A percentile compares a stretch with the other conserved stretches of the same genome.
phyloP scores from a whole-genome alignment of 2,329 filamentous ascomycete genomes.

The Penicillium concentricum region DNA sequence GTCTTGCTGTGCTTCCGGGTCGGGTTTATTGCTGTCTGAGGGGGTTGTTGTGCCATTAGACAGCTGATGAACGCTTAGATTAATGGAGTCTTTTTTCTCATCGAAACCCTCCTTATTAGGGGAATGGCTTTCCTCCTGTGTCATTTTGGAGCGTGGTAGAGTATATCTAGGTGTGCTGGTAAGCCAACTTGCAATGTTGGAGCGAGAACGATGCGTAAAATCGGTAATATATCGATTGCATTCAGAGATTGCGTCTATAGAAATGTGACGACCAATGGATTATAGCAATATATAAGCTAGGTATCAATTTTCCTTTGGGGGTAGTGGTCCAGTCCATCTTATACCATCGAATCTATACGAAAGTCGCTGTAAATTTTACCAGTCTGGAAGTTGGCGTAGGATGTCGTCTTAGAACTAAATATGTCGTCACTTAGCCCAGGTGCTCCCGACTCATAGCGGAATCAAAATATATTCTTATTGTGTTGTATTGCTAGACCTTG shows the following conservation, averaged over 20 bases:
- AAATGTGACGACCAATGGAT: too few relatives aligned
- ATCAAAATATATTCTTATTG: too few relatives aligned
- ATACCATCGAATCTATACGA: too few relatives aligned
- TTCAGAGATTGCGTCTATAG: too few relatives aligned
- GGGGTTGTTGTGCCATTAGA: not conserved
- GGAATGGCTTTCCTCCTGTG: not conserved
- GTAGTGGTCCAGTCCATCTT: too few relatives aligned
- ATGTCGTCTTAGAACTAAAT: not conserved
- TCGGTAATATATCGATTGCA: too few relatives aligned
- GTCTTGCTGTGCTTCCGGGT: not conserved
- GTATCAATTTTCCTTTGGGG: too few relatives aligned
- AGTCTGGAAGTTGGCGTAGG: not conserved
- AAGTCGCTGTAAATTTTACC: not conserved
- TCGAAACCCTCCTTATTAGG: not conserved
- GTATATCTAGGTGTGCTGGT: not conserved
- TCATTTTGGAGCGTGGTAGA: not conserved
- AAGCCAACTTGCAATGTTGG: too few relatives aligned
- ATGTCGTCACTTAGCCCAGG: not conserved
- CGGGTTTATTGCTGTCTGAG: not conserved
- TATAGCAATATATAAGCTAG: too few relatives aligned
- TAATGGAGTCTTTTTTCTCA: not conserved
- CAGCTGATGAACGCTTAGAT: not conserved
- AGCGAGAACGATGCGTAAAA: not conserved
- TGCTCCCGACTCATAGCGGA: not conserved
- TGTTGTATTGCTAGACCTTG: too few relatives aligned